phyloP scores from a whole-genome alignment of 208 protist genomes.

The Leishmania major region DNA sequence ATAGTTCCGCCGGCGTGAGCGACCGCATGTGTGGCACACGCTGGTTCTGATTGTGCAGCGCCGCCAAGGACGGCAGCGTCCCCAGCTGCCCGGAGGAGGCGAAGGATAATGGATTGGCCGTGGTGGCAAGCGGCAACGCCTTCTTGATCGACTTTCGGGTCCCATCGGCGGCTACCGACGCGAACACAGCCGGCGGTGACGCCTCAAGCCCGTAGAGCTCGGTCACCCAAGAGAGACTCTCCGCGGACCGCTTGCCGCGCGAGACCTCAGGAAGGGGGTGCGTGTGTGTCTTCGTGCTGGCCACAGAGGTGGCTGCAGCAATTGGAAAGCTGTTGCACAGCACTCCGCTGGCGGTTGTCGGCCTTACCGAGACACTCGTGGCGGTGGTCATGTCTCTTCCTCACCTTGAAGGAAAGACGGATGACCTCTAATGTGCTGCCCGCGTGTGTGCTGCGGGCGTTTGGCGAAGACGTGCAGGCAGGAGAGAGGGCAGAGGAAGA shows the following conservation, averaged over 20 bases:
- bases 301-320: constrained; percentile 22
- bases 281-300: constrained; percentile 19
- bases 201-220: constrained; percentile 30
- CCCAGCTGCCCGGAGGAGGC: constrained; percentile 1
- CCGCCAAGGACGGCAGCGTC: background rate
- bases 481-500: background rate
- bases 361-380: constrained; percentile 19
- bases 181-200: background rate
- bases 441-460: background rate
- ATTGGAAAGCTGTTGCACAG: constrained; percentile 26
- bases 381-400: background rate
- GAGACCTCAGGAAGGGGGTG: constrained; percentile 19
- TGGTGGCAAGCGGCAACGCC: background rate
- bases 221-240: constrained; percentile 11
- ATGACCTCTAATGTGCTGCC: too few species aligned
- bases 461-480: background rate
- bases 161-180: background rate
- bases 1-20: background rate
- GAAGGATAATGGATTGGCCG: constrained; percentile 8
- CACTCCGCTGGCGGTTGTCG: constrained; percentile 23
- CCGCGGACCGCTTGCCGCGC: constrained; percentile 4
- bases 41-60: background rate
- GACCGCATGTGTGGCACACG: background rate
- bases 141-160: background rate
- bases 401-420: background rate